These are phyloP conservation scores for Kwoniella sp. DNA, from an alignment of 768 basidiomycete genomes.

Conservation along the genomic window DNA sequence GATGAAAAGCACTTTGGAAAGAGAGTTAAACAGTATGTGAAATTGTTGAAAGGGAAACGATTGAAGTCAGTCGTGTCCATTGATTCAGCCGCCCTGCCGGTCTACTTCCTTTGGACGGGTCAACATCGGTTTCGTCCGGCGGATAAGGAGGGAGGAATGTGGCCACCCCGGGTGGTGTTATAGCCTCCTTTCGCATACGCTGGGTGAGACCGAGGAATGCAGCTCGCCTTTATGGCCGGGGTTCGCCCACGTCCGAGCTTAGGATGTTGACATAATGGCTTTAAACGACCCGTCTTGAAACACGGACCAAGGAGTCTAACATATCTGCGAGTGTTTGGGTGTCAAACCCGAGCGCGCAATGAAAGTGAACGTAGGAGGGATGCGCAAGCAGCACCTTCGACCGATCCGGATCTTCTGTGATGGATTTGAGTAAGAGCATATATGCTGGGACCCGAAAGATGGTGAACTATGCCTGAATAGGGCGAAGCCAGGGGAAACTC, in stretches of 20 bases:
- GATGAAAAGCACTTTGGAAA: constrained; percentile 77
- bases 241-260: constrained; percentile 59
- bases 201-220: constrained; percentile 62
- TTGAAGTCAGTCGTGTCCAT: constrained; percentile 65
- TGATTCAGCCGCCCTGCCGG: constrained; percentile 59
- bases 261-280: constrained; percentile 74
- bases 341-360: constrained; percentile 65
- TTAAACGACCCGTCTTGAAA: constrained; percentile 78
- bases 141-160: constrained; percentile 63
- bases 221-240: constrained; percentile 59
- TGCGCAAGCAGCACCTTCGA: constrained; percentile 67
- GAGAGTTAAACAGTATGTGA: constrained; percentile 76
- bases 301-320: constrained; percentile 84
- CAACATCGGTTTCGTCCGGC: constrained; percentile 64
- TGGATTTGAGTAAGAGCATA: constrained; percentile 74
- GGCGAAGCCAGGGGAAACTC: constrained; percentile 93
- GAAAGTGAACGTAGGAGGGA: constrained; percentile 64
- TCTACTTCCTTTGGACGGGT: constrained; percentile 60
- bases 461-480: constrained; percentile 86
- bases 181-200: constrained; percentile 59
- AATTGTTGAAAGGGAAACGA: constrained; percentile 74
- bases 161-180: constrained; percentile 64
- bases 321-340: constrained; percentile 74
- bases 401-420: constrained; percentile 70
- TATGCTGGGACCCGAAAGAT: constrained; percentile 85